These are phyloP conservation scores for Exophiala oligosperma DNA, from an alignment of 2,329 filamentous ascomycete species.

Conservation along the genomic window DNA sequence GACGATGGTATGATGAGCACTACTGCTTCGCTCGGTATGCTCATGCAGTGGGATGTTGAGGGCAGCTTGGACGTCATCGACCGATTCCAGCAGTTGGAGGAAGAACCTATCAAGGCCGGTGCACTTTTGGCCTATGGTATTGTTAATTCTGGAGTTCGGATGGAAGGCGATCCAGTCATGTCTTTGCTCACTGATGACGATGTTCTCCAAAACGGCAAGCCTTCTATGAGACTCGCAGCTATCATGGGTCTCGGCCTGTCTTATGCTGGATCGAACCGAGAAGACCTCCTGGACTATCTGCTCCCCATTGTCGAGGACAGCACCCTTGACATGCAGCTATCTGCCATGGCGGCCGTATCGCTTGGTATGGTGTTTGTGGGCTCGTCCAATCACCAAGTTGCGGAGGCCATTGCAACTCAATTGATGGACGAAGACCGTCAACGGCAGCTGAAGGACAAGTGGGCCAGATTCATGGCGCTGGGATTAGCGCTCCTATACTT, in stretches of 20 bases:
- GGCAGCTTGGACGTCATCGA: constrained; percentile 91
- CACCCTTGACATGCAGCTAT: constrained; percentile 86
- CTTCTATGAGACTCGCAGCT: constrained; percentile 74
- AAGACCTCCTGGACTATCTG: constrained; percentile 80
- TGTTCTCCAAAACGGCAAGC: constrained; percentile 75
- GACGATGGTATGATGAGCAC: constrained; percentile 97
- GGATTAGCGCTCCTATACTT: constrained; percentile 94
- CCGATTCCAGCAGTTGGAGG: constrained; percentile 82
- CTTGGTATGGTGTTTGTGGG: constrained; percentile 91
- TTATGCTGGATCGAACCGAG: constrained; percentile 92
- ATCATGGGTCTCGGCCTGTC: constrained; percentile 96
- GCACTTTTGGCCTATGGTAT: constrained; percentile 92
- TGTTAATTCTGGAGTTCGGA: constrained; percentile 86
- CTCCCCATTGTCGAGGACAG: constrained; percentile 86
- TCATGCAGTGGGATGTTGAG: constrained; percentile 92
- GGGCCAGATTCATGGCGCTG: constrained; percentile 94
- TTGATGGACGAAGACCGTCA: constrained; percentile 91
- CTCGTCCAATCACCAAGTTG: constrained; percentile 86
- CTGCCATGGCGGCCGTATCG: constrained; percentile 90
- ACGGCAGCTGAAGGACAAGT: constrained; percentile 93
- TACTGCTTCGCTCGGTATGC: constrained; percentile 86
- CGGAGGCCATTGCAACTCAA: constrained; percentile 87
- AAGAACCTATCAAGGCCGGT: constrained; percentile 85
- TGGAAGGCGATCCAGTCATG: constrained; percentile 87
- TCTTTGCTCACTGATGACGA: constrained; percentile 79